Base-by-base conservation (phyloP, 495 filamentous ascomycete species). In the Aspergillus cavernicola region DNA sequence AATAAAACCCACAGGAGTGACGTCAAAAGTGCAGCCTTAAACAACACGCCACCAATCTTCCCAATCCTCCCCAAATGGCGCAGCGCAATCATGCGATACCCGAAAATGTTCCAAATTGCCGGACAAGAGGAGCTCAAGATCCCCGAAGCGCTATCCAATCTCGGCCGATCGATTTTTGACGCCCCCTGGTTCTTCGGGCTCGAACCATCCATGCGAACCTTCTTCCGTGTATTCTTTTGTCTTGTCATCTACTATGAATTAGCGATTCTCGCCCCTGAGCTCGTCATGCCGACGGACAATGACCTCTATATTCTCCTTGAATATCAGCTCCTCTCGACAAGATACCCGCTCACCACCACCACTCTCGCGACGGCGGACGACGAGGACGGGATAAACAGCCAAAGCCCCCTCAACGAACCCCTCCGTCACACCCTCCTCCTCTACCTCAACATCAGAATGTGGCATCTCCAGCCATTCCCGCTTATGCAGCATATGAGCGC, bases 161-260 rank as follows among this genome's bases (percentile, higher is more conserved):
- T 52, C 0, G 49, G 49, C 1, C n/a, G 0, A 1, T 22, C 8
- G 0, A 16, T 52, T 22, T 51, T 33, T 16, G 16, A 32, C 1
- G 49, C 49, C n/a, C 24, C 49, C 49, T 52, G 49, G 49, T 52
- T 24, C 49, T n/a, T 13, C 3, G 37, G 33, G 4, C 49, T 52
- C 4, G 49, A 52, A 11, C 3, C 24, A 20, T 18, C 10, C 26
- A 52, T 52, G 37, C n/a, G 24, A n/a, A 52, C 37, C 4, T 42
- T 52, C 23, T n/a, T 52, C 1, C 12, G 20, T 1, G 49, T 52
- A 3, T 22, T 33, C 5, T 6, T 4, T n/a, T 33, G 42, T n/a
- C 51, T 54, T 0, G 40, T 45, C 7, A 4, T 28, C 19, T 47
- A 54, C 35, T 54, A 39, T 15, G 51, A 54, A 22, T 6, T 40